Evolutionary conservation across 371 early-diverging fungal genomes (phyloP), one percentile per base, ranked within the genome.

Genomic region (Haplosporangium sp.): DNA sequence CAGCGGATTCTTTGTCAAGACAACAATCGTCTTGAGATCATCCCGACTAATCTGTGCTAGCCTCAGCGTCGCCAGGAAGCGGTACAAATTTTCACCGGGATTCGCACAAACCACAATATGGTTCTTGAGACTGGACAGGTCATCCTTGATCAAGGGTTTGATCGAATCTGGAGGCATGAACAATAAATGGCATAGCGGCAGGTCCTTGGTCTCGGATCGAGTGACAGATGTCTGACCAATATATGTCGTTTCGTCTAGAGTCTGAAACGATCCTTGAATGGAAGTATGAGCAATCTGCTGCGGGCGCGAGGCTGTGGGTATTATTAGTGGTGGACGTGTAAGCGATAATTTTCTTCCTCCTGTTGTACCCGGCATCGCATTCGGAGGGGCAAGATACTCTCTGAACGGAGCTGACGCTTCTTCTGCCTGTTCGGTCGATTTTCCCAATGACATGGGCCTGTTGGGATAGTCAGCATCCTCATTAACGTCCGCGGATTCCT

Each of bases 151-250:
- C 37, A 67, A 46, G 0, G 71, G 55, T 45, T 64, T 59, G 64
- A 77, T 42, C n/a, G 67, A 29, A 16, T 74, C 61, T 2, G 81
- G 81, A 6, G 85, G 84, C 43, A 73, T 57, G 23, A 83, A 70
- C 37, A 89, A 46, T 40, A 89, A 60, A 55, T 87, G 87, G 46
- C 86, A 89, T 0, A 84, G 51, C 0, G 88, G 88, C 1, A 82
- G 62, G 29, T 70, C 64, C 40, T 67, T 74, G 4, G 68, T 55
- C 38, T 85, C 81, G 1, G 79, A 57, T 5, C 69, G 60, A 0
- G 73, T 70, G 7, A 81, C 60, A 3, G 74, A 70, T 5, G 74
- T 63, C 41, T 82, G 83, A 5, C 80, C 76, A 29, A 82, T 73
- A 20, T 71, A 70, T 1, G 80, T 77, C 6, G 64, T 51, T 29